Evolutionary conservation across 345 rosid genomes (phyloP).

Genomic region (Lenwebbia sp.): DNA sequence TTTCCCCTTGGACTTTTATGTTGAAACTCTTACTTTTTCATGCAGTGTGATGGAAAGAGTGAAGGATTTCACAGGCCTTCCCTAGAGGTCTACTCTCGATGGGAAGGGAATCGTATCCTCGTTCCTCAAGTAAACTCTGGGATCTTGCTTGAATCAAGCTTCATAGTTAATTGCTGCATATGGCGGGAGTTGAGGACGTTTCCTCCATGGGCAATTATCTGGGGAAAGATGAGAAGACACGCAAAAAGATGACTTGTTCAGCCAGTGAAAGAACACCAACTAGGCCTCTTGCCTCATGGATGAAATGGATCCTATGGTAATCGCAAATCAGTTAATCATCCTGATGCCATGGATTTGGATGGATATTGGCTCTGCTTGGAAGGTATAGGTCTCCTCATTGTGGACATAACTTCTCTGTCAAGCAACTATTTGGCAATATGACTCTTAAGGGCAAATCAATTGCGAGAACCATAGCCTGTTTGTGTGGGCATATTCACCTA

Average conservation of each 20-base stretch:
- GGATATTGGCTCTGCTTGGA: background rate
- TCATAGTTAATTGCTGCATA: background rate
- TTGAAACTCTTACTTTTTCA: background rate
- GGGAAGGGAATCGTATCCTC: background rate
- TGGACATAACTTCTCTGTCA: background rate
- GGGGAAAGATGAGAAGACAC: background rate
- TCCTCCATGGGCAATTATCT: background rate
- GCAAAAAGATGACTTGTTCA: background rate
- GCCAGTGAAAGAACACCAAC: background rate
- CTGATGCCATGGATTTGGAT: background rate
- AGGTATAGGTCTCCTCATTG: background rate
- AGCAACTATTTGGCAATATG: background rate
- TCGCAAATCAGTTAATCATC: background rate
- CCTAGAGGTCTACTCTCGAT: background rate
- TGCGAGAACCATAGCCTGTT: background rate
- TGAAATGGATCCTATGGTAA: background rate
- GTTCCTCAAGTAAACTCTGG: background rate
- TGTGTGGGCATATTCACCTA: background rate
- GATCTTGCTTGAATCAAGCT: background rate
- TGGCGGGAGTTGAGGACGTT: background rate
- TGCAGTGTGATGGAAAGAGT: slow-evolving; percentile 37
- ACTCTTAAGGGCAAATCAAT: background rate
- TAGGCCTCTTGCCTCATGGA: background rate
- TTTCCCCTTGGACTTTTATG: background rate
- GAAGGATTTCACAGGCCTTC: slow-evolving; percentile 5